Conservation (phyloP, 2,329 filamentous ascomycete species). For the Colletotrichum lini region DNA sequence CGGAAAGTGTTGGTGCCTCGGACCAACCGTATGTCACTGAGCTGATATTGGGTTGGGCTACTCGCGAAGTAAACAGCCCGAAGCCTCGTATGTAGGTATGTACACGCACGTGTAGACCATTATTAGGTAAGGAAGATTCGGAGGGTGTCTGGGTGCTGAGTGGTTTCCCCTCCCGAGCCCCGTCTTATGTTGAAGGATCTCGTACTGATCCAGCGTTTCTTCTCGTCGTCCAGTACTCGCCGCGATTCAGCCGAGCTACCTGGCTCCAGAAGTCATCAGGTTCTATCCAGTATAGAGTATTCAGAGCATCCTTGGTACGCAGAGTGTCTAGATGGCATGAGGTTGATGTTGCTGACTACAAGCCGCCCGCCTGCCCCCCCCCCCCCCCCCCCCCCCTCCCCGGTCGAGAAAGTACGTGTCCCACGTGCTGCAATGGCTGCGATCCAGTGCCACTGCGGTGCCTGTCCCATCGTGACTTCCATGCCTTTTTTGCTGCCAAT, state of each 20-base stretch:
- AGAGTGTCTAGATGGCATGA: background rate
- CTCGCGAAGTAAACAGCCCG: too few species aligned
- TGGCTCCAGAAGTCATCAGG: too few species aligned
- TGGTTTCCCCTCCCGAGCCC: background rate
- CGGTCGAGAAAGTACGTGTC: slow-evolving; percentile 19
- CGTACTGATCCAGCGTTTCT: too few species aligned
- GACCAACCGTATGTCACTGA: background rate
- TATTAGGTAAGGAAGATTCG: too few species aligned
- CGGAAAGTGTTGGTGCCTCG: background rate
- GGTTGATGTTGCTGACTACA: background rate
- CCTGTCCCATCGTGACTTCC: slow-evolving; percentile 31
- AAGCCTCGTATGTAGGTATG: background rate
- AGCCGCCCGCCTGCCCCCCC: background rate
- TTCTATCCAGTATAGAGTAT: background rate
- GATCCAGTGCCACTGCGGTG: slow-evolving; percentile 9
- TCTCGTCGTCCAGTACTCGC: background rate
- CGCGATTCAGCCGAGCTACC: background rate
- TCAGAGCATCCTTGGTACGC: background rate
- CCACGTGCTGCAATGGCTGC: slow-evolving; percentile 24
- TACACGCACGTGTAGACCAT: too few species aligned
- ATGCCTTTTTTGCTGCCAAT: slow-evolving; percentile 2
- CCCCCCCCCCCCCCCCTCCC: slow-evolving; percentile 5
- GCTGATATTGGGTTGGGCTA: background rate
- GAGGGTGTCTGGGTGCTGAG: background rate
- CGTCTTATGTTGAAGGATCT: background rate